Evolutionary conservation across 2,329 filamentous ascomycete species (phyloP).

Genomic region (Penicillium verrucosum): DNA sequence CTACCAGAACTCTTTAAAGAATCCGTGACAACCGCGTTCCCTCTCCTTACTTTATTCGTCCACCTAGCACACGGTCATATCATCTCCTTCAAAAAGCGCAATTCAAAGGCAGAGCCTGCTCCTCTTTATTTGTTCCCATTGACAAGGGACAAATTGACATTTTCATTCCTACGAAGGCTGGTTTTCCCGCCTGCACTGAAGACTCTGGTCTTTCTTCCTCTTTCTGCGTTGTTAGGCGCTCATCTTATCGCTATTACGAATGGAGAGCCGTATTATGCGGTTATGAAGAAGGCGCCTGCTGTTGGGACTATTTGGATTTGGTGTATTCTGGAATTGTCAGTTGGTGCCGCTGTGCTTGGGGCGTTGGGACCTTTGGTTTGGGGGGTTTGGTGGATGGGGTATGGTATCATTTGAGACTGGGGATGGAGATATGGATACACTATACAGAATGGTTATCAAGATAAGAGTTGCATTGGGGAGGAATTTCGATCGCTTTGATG

Average conservation of each 20-base stretch:
- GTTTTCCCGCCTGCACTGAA: constrained; percentile 34
- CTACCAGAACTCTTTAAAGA: constrained; percentile 34
- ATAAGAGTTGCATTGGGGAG: background rate
- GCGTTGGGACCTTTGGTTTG: constrained; percentile 51
- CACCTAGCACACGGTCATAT: constrained; percentile 47
- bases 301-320: constrained; percentile 90
- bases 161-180: constrained; percentile 28
- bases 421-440: background rate
- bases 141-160: constrained; percentile 23
- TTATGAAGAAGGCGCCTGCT: constrained; percentile 90
- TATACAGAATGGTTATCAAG: background rate
- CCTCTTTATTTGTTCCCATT: constrained; percentile 24
- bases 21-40: constrained; percentile 40
- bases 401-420: constrained; percentile 39
- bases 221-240: constrained; percentile 56
- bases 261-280: constrained; percentile 72
- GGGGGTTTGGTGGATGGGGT: constrained; percentile 54
- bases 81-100: constrained; percentile 28
- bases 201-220: constrained; percentile 35
- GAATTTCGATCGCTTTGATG: background rate
- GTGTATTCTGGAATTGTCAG: constrained; percentile 81
- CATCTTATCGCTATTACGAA: constrained; percentile 83
- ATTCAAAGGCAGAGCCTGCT: background rate
- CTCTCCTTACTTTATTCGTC: constrained; percentile 43
- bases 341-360: constrained; percentile 62